Evolutionary conservation across 1,284 basidiomycete species (phyloP).

Genomic region (Tetrapyrgos nigripes): DNA sequence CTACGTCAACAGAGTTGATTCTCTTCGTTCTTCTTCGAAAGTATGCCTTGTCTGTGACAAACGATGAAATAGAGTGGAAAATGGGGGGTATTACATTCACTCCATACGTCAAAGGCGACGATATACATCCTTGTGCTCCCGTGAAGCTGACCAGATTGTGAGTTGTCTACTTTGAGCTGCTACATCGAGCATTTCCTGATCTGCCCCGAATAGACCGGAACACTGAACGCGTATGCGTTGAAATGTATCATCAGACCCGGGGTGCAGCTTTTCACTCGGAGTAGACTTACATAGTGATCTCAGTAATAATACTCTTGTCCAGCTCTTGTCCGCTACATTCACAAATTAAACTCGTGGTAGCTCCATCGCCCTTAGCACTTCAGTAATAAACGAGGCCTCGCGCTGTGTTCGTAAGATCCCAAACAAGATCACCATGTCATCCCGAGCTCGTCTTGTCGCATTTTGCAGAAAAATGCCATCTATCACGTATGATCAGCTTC

Average conservation of each 20-base stretch:
- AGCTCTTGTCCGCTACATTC: too few species aligned
- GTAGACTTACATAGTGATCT: too few species aligned
- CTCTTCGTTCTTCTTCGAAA: slow-evolving; percentile 20
- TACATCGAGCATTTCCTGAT: not conserved
- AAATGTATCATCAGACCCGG: not conserved
- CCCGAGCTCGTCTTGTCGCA: too few species aligned
- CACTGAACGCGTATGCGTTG: not conserved
- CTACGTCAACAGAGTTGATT: slow-evolving; percentile 19
- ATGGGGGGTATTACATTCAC: slow-evolving; percentile 25
- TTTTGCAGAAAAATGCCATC: too few species aligned
- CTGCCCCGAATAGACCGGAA: not conserved
- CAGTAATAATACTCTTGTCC: too few species aligned
- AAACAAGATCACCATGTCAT: too few species aligned
- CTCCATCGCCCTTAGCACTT: too few species aligned
- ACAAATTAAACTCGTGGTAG: too few species aligned
- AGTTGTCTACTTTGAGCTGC: not conserved
- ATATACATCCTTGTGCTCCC: slow-evolving; percentile 18
- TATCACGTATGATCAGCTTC: too few species aligned
- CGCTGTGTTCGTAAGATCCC: too few species aligned
- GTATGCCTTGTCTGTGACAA: slow-evolving; percentile 18
- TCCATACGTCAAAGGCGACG: slow-evolving; percentile 22
- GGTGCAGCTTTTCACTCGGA: too few species aligned
- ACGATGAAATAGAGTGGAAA: slow-evolving; percentile 24
- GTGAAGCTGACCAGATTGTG: slow-evolving; percentile 14
- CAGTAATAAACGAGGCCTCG: too few species aligned